These are phyloP conservation scores for Alternaria sp. DNA, from an alignment of 2,329 filamentous ascomycete genomes.

Conservation along the genomic window DNA sequence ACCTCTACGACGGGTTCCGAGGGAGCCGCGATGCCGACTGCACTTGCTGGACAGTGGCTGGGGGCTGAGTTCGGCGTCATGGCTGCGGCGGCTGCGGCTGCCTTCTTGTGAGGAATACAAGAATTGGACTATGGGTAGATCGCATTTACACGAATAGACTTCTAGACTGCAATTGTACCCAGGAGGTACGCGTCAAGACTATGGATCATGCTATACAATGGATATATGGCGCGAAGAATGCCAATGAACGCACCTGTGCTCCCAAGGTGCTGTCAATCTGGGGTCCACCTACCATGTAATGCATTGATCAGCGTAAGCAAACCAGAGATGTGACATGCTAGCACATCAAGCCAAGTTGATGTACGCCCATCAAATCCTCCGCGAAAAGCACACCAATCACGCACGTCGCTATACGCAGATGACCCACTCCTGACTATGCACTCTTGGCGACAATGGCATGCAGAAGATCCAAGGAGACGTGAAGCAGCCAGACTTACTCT, in stretches of 20 bases:
- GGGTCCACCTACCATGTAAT: not conserved
- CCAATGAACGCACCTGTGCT: not conserved
- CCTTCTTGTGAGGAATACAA: slow-evolving; percentile 28
- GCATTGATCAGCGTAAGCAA: not conserved
- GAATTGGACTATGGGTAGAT: not conserved
- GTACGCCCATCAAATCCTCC: not conserved
- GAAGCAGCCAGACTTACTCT: not conserved
- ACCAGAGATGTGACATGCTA: not conserved
- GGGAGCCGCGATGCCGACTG: slow-evolving; percentile 27
- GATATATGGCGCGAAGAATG: not conserved
- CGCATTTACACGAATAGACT: not conserved
- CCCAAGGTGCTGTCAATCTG: not conserved
- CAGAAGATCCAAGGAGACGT: not conserved
- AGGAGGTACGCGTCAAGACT: not conserved
- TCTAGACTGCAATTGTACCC: not conserved
- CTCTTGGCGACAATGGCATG: not conserved
- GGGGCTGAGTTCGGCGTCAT: slow-evolving; percentile 33
- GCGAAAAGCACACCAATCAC: slow-evolving; percentile 1
- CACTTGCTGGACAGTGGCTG: slow-evolving; percentile 23
- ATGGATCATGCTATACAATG: not conserved
- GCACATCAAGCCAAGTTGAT: not conserved
- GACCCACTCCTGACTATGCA: not conserved
- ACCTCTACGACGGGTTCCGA: slow-evolving; percentile 23
- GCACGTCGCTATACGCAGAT: not conserved
- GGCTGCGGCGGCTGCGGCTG: slow-evolving; percentile 37